Evolutionary conservation across 2,329 filamentous ascomycete species (phyloP).

Genomic region (Herpomyces periplanetae): DNA sequence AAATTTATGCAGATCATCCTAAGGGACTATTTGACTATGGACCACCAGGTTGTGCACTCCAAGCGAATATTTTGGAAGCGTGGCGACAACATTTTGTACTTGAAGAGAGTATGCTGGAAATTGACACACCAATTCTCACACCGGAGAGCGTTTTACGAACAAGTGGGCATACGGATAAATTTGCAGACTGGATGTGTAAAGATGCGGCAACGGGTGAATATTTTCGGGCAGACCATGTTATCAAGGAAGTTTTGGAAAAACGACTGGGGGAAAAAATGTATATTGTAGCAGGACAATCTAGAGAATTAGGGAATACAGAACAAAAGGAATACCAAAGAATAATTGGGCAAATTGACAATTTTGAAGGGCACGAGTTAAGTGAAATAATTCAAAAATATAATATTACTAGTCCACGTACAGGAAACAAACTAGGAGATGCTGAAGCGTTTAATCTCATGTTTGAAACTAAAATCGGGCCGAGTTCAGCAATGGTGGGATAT

Average conservation of each 20-base stretch:
- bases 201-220: conserved; percentile 93
- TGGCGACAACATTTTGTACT: conserved; percentile 84
- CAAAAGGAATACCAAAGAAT: conserved; percentile 28
- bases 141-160: conserved; percentile 81
- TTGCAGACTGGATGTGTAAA: conserved; percentile 97
- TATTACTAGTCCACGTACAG: conserved; percentile 51
- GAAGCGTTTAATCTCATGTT: conserved; percentile 97
- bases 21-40: conserved; percentile 76
- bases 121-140: conserved; percentile 75
- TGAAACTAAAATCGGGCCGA: conserved; percentile 69
- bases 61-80: conserved; percentile 48
- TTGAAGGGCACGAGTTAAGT: conserved; percentile 47
- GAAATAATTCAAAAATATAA: conserved; percentile 63
- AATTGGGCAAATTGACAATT: conserved; percentile 41
- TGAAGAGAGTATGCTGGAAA: conserved; percentile 75
- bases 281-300: conserved; percentile 20
- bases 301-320: conserved; percentile 53
- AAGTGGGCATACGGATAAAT: conserved; percentile 83
- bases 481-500: conserved; percentile 47
- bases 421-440: conserved; percentile 32
- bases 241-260: conserved; percentile 64
- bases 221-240: conserved; percentile 72
- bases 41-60: conserved; percentile 45
- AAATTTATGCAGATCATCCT: conserved; percentile 41
- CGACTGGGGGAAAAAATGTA: conserved; percentile 35